Evolutionary conservation across 768 basidiomycete genomes (phyloP).

Genomic region (Rhodotorula toruloides): DNA sequence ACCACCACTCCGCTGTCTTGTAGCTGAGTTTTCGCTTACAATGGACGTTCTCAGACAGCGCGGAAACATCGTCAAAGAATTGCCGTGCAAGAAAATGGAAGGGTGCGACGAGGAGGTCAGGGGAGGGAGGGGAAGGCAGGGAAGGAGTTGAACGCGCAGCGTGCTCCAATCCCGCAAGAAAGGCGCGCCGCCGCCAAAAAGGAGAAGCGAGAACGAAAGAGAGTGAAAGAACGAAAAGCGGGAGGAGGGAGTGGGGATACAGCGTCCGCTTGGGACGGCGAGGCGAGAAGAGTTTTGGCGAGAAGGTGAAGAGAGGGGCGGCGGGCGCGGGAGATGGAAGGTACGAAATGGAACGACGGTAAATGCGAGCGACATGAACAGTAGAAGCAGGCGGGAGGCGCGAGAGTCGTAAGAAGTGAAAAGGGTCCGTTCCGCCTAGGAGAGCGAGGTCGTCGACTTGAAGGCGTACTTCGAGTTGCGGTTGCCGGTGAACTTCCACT

Average conservation of each 20-base stretch:
- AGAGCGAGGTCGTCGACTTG: slow-evolving; percentile 15
- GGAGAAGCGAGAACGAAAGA: background rate
- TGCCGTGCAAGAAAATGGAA: no score
- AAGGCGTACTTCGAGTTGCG: slow-evolving; percentile 23
- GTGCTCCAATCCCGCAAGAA: background rate
- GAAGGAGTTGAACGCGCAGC: no score
- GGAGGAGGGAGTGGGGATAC: background rate
- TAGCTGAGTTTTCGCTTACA: no score
- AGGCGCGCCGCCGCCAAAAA: background rate
- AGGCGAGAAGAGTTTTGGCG: background rate
- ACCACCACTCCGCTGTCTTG: background rate
- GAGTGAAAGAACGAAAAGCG: background rate
- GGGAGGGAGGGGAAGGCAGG: no score
- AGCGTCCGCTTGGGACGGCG: background rate
- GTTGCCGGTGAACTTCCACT: slow-evolving; percentile 38
- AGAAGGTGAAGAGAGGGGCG: background rate
- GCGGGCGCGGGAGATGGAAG: background rate
- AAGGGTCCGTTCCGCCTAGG: background rate
- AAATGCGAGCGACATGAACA: background rate
- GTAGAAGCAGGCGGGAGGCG: background rate
- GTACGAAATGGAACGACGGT: background rate
- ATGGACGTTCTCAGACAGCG: no score
- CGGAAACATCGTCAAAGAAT: no score
- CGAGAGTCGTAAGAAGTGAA: no score
- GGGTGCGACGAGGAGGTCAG: no score